Base-by-base conservation (phyloP, 306 rosid genomes). In the Rosa multiflora region DNA sequence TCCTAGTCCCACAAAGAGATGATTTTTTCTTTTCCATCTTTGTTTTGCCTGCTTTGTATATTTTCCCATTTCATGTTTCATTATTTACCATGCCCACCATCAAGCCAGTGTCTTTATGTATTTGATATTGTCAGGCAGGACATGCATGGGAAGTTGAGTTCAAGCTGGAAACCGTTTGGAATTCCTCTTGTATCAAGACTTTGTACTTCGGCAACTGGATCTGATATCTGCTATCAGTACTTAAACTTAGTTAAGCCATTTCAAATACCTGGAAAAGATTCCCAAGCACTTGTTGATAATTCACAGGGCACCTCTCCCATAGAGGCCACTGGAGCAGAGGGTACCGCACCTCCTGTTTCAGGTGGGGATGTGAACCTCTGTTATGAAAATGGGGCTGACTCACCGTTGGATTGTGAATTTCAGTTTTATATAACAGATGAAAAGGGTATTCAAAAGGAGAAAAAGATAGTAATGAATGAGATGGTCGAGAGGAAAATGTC, bases 161-260 rank as follows among this genome's bases (percentile, higher is more conserved):
- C 91, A 62, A 90, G 83, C 76, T 90, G 91, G 88, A 94, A 89
- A 90, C 84, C 93, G 46, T 94, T 93, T 90, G 99, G 99, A 79
- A 87, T 95, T 89, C 99, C 99, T 74, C 87, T 91, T 74, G 91
- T 85, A 62, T 83, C 88, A 78, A 83, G 91, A 82, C 88, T 89
- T 35, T 47, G 81, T 77, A 83, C 83, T 85, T 73, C 76, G 59
- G 70, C 79, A 72, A 78, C 72, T 78, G 96, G 94, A 82, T 93
- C 93, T 77, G 96, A 93, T 90, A 86, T 95, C 51, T 80, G 78
- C 47, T 81, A 82, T 83, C 73, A 90, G 76, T 93, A 93, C 88
- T 76, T 87, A 18, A 91, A 86, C 67, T 85, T 88, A 87, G 86
- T 95, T 70, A 71, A 73, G 86, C 91, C 98, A 78, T 87, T 91